Percentiles rank a stretch among this genome's conserved stretches.
phyloP scores from a whole-genome alignment of 2,329 filamentous ascomycete genomes.

The Monosporascus sp. region DNA sequence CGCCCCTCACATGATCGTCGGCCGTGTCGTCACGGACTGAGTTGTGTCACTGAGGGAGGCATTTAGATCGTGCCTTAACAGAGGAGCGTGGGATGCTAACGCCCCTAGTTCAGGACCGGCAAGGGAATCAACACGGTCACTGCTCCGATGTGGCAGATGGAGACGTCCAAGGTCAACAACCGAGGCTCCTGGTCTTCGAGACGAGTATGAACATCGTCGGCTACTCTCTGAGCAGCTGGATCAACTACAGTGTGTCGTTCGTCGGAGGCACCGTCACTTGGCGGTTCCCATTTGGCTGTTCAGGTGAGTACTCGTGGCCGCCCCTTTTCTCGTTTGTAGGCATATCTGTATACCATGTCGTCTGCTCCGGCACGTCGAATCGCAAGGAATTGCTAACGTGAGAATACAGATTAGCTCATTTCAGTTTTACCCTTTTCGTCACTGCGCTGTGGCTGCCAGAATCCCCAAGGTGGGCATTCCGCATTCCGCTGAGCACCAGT shows the following conservation, averaged over 20 bases:
- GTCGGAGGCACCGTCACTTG: conserved; percentile 25
- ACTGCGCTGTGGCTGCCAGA: conserved; percentile 22
- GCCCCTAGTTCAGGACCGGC: conserved; percentile 27
- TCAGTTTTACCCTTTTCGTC: conserved; percentile 21
- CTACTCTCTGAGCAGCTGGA: conserved; percentile 24
- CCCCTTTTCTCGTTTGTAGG: conserved; percentile 18
- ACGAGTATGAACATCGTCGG: conserved; percentile 24
- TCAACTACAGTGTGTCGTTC: conserved; percentile 25
- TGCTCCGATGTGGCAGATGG: conserved; percentile 26
- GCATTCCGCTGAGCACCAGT: background rate
- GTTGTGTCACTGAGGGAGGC: background rate
- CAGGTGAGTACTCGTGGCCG: conserved; percentile 28
- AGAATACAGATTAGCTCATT: conserved; percentile 13
- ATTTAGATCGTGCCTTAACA: too few relatives aligned
- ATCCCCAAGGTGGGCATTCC: conserved; percentile 15
- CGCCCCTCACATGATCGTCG: conserved; percentile 32
- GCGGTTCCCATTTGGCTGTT: conserved; percentile 34
- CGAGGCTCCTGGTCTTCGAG: conserved; percentile 24
- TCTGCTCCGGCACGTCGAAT: too few relatives aligned
- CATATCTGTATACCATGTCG: too few relatives aligned
- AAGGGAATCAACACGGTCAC: conserved; percentile 31
- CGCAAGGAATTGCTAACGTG: too few relatives aligned
- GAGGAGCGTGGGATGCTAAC: background rate
- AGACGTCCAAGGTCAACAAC: conserved; percentile 22
- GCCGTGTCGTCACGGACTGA: conserved; percentile 35